Base-by-base conservation (phyloP, 306 rosid species). In the Adenanthera pavonina region DNA sequence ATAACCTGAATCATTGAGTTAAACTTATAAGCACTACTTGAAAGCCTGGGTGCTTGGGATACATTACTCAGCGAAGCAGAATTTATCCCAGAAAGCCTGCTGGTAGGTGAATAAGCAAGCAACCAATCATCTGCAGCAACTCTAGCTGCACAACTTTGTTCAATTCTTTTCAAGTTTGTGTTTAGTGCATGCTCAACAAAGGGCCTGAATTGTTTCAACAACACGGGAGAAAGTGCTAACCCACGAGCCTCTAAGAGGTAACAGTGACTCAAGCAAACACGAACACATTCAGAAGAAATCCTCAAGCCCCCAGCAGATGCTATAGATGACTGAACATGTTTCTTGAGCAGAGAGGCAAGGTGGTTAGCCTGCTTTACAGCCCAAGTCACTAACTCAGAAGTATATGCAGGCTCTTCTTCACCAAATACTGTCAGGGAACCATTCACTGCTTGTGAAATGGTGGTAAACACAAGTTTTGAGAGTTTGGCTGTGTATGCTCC, bases 331-430 rank as follows among this genome's bases (percentile, higher is more conserved):
- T 93, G 84, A 69, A 90, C 90, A 16, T 86, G 88, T 72, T 89
- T 88, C 84, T 92, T 95, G 35, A 92, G 85, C 56, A 89, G 88
- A 60, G 81, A 65, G 46, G 91, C 88, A 49, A 88, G 86, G 9
- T 56, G 57, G 34, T 88, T 87, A 0, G 94, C 86, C 79, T 93
- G 92, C 69, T 77, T 83, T 11, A 95, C 98, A 3, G 97, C 94
- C 99, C 99, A 95, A 48, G 94, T 93, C 35, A 95, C 99, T 35
- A 95, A 89, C 89, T 93, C 97, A 16, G 99, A 95, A 16, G 94
- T 80, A 61, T 91, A 92, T 10, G 97, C 92, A 36, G 97, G 92
- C 81, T 92, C 98, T 36, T 95, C 97, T 74, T 84, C 89, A 1
- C 89, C 90, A 60, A 91, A 95, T 77, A 89, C 86, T 15, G 91